phyloP scores from a whole-genome alignment of 2,329 filamentous ascomycete species.

The Diaporthe sp. region DNA sequence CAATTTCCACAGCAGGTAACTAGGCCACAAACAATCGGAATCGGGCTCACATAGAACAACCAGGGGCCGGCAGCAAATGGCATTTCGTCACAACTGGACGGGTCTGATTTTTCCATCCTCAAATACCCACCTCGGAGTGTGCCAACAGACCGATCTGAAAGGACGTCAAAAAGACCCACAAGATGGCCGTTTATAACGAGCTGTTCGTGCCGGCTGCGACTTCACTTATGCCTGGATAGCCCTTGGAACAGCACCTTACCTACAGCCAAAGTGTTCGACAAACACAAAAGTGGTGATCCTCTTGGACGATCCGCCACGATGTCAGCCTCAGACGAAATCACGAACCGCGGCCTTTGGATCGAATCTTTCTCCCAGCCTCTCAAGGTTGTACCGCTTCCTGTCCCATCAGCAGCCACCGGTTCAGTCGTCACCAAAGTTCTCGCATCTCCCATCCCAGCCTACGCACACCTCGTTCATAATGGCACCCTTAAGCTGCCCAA shows the following conservation, averaged over 20 bases:
- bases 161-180: background rate
- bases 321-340: background rate
- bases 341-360: conserved; percentile 10
- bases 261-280: background rate
- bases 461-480: background rate
- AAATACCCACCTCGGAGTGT: background rate
- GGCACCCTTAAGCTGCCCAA: conserved; percentile 6
- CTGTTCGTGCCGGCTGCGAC: background rate
- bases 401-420: conserved; percentile 3
- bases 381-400: background rate
- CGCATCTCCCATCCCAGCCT: background rate
- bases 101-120: background rate
- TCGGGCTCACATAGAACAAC: background rate
- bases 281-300: background rate
- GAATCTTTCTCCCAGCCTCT: conserved; percentile 3
- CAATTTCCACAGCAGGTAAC: background rate
- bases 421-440: background rate
- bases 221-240: background rate
- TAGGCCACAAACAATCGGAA: background rate
- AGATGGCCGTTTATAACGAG: background rate
- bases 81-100: background rate
- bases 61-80: background rate
- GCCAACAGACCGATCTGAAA: background rate
- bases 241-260: background rate
- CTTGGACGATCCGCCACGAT: background rate